Evolutionary conservation across 106 monocot species (phyloP).

Genomic region (Dioscorea alata): DNA sequence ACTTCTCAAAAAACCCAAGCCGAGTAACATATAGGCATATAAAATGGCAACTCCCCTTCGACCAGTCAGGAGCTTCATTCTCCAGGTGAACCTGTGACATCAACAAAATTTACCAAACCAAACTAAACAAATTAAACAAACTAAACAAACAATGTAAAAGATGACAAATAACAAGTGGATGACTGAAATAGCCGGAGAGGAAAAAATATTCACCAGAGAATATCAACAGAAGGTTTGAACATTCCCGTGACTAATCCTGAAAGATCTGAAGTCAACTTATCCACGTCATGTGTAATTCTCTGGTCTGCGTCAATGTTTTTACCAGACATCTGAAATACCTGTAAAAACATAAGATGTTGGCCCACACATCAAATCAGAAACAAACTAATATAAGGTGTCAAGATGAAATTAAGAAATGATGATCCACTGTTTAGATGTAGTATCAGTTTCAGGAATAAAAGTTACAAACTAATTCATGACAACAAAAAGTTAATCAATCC

Average conservation of each 20-base stretch:
- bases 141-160: background rate
- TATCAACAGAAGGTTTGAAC: conserved; percentile 96
- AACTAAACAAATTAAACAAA: too few relatives aligned
- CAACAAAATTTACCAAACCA: too few relatives aligned
- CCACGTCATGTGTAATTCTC: conserved; percentile 89
- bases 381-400: too few relatives aligned
- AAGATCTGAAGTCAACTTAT: conserved; percentile 82
- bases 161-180: too few relatives aligned
- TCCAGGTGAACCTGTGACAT: conserved; percentile 87
- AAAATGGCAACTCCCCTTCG: conserved; percentile 89
- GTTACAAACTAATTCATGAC: too few relatives aligned
- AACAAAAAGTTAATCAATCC: too few relatives aligned
- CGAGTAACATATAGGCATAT: conserved; percentile 91
- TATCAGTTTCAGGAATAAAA: too few relatives aligned
- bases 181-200: too few relatives aligned
- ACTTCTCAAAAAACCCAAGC: conserved; percentile 90
- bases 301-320: conserved; percentile 95
- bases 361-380: too few relatives aligned
- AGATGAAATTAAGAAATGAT: too few relatives aligned
- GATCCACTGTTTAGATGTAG: too few relatives aligned
- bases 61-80: conserved; percentile 95
- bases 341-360: background rate
- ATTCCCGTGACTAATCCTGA: conserved; percentile 91
- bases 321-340: conserved; percentile 89
- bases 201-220: conserved; percentile 72